Evolutionary conservation across 164 flowering plant species (phyloP), one percentile per base, ranked within the genome.

Genomic region (Vitis riparia): DNA sequence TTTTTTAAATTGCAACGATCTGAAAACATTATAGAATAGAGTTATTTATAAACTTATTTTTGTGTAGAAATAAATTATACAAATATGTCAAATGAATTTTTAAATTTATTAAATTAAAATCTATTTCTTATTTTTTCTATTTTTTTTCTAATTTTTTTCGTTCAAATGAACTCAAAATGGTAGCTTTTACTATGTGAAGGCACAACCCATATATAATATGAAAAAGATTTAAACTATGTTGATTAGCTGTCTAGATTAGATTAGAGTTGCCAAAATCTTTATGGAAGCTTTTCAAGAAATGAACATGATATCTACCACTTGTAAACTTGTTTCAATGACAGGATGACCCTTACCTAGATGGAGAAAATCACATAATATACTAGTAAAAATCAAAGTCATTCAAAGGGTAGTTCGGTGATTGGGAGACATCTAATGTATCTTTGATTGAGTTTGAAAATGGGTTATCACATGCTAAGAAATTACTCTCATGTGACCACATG

Each of bases 401-500:
- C 13, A 52, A 74, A 78, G 82, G 86, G 77, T 69, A 57, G 0
- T 59, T 72, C 44, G 71, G 78, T 73, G 56, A 47, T 29, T 9
- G 16, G 32, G 51, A 52, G 51, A 65, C 57, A 56, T 53, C 5
- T 37, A 53, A 15, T 51, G 55, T 48, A 62, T 66, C 11, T 65
- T 66, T 69, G 69, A 78, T 73, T 68, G 73, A 78, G 74, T 68
- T 71, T 71, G 77, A 63, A 73, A 23, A 23, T 23, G 63, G 62
- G 70, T 23, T 10, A 5, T 78, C 86, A 86, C 90, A 82, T 86
- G 90, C 82, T 67, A 14, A 60, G 81, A 78, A 71, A 73, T 79
- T 76, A 75, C 80, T 69, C 73, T 82, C 85, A 86, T 84, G 90
- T 86, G 90, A 11, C 72, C 85, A 86, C 84, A 83, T 81, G 85